These are phyloP conservation scores for Irpex lacteus DNA, from an alignment of 1,284 basidiomycete genomes.

Conservation along the genomic window DNA sequence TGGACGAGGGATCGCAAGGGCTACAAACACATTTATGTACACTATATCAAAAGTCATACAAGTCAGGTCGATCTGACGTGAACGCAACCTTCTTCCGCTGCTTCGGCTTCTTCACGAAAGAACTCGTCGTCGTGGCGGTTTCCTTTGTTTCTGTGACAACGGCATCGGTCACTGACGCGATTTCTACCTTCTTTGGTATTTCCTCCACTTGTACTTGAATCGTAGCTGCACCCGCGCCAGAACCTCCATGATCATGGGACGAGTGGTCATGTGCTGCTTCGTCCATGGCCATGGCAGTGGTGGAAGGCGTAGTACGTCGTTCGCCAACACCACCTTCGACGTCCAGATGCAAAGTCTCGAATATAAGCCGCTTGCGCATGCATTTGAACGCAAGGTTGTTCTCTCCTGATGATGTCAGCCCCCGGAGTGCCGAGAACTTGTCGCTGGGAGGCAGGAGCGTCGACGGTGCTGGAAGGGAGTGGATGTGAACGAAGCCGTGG, in stretches of 20 bases:
- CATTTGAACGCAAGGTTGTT: conserved; percentile 97
- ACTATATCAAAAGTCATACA: conserved; percentile 50
- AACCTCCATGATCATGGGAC: conserved; percentile 13
- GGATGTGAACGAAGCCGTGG: conserved; percentile 80
- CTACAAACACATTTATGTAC: background rate
- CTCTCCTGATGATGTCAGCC: conserved; percentile 65
- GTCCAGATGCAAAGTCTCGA: conserved; percentile 93
- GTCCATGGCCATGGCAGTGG: conserved; percentile 26
- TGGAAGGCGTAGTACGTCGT: conserved; percentile 66
- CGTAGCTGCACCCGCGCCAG: conserved; percentile 7
- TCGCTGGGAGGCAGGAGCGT: conserved; percentile 73
- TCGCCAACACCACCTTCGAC: conserved; percentile 90
- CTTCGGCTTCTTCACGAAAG: conserved; percentile 41
- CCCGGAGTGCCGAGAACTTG: conserved; percentile 74
- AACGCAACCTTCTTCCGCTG: conserved; percentile 70
- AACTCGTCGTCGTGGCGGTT: conserved; percentile 24
- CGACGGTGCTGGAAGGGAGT: conserved; percentile 68
- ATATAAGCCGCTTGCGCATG: conserved; percentile 81
- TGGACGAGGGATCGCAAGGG: background rate
- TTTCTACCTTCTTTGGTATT: conserved; percentile 12
- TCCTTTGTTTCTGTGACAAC: conserved; percentile 11
- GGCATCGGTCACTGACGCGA: conserved; percentile 11
- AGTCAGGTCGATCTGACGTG: conserved; percentile 61
- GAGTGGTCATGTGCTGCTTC: conserved; percentile 13
- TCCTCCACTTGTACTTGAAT: conserved; percentile 29